Percentiles rank a stretch among this genome's conserved stretches.
Evolutionary conservation across 2,329 filamentous ascomycete species (phyloP).

Genomic region (Myriangium duriaei): DNA sequence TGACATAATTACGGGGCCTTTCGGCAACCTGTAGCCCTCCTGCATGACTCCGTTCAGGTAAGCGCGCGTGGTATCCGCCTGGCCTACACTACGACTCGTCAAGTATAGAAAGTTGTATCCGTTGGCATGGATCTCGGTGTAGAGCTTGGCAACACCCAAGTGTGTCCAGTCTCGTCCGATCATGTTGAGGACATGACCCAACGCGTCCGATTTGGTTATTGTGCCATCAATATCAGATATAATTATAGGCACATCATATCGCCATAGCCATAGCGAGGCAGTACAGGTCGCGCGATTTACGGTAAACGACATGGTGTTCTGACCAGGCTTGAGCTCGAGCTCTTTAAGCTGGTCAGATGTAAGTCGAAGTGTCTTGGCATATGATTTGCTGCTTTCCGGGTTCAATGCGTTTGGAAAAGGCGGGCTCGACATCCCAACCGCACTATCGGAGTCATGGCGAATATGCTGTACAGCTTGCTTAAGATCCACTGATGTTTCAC

Average conservation of each 20-base stretch:
- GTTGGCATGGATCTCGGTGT: constrained; percentile 87
- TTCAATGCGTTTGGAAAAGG: constrained; percentile 44
- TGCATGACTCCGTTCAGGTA: constrained; percentile 86
- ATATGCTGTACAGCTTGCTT: constrained; percentile 41
- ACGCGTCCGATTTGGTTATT: constrained; percentile 62
- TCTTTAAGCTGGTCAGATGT: constrained; percentile 92
- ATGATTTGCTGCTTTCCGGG: constrained; percentile 26
- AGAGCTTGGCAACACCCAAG: constrained; percentile 88
- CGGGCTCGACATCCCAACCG: constrained; percentile 51
- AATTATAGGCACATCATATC: constrained; percentile 79
- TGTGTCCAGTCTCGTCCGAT: constrained; percentile 98
- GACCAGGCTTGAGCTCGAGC: constrained; percentile 67
- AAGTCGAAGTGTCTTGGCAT: constrained; percentile 88
- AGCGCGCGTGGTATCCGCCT: constrained; percentile 77
- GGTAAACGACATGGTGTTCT: constrained; percentile 89
- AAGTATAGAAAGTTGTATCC: constrained; percentile 99
- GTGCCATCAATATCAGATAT: constrained; percentile 98
- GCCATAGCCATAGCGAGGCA: constrained; percentile 91
- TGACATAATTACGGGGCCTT: constrained; percentile 86
- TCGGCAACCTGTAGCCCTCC: constrained; percentile 73
- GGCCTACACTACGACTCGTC: constrained; percentile 84
- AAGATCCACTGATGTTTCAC: constrained; percentile 26
- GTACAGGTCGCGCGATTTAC: constrained; percentile 89
- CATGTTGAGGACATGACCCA: constrained; percentile 85
- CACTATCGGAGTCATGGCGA: constrained; percentile 56